Percentiles rank a stretch among this genome's conserved stretches.
Conservation (phyloP, 257 asterid species). For the Solanum corneliomulleri region DNA sequence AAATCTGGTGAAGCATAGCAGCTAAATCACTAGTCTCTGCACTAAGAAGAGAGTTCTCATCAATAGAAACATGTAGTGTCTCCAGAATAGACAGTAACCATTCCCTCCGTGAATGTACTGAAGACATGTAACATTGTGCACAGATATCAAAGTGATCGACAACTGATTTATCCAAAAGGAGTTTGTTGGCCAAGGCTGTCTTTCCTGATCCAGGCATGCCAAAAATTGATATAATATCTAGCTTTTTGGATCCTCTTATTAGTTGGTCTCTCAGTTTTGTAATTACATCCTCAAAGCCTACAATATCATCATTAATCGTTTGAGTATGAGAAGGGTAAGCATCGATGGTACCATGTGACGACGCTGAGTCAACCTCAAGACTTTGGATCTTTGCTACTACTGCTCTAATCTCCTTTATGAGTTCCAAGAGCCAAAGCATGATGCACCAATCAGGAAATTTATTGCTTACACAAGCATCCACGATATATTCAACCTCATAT, state of each 20-base stretch:
- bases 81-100: fast-evolving
- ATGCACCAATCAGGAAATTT: background rate
- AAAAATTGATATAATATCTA: background rate
- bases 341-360: fast-evolving
- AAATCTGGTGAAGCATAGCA: fast-evolving
- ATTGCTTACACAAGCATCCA: background rate
- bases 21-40: background rate
- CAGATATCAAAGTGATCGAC: background rate
- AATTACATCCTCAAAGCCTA: background rate
- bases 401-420: background rate
- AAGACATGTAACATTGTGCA: constrained; percentile 4
- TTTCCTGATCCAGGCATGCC: background rate
- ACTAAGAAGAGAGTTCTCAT: fast-evolving
- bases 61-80: fast-evolving
- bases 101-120: background rate
- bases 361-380: background rate
- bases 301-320: too few species aligned
- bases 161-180: background rate
- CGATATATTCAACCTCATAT: constrained; percentile 12
- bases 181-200: background rate
- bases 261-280: fast-evolving
- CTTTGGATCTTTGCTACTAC: background rate
- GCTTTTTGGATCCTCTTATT: background rate
- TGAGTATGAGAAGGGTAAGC: background rate
- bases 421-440: background rate